Evolutionary conservation across 495 filamentous ascomycete species (phyloP), one percentile per base, ranked within the genome.

Genomic region (Pyrenula aspistea): DNA sequence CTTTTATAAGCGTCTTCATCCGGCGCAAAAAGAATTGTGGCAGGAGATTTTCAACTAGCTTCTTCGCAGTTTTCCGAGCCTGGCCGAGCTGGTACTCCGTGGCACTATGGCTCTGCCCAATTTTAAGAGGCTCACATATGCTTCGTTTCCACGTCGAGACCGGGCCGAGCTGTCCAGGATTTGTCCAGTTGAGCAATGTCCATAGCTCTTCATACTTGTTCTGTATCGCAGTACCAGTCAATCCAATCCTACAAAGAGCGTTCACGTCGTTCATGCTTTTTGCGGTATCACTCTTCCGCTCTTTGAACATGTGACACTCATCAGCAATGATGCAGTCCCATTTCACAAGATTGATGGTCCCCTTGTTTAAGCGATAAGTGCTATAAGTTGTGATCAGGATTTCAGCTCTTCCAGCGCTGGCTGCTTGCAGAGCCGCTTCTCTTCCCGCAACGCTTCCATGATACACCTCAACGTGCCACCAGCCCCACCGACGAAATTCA

Each of bases 251-350:
- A 63, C 94, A 97, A 22, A 98, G 80, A 10, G 93, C 81, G 63
- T 98, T 98, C 61, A 97, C 76, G 55, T 89, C 78, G 60, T 94
- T 91, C 89, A 98, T 93, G 1, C 89, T 81, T 60, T 86, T 78
- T 0, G 94, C 95, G 4, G 86, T 85, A 52, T 84, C 87, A 0
- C 91, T 86, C 24, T 67, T 76, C 49, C 80, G 73, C 59, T 90
- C 90, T 68, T 97, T 98, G 59, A 97, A 82, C n/a, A 75, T 73
- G 66, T 98, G 93, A 59, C 93, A 96, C 65, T 98, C 93, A 60
- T 98, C 93, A 1, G 93, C 94, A 58, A 98, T 83, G n/a, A 96
- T 87, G 65, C 89, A 93, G 65, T 98, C 93, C 93, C 93, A 98
- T 56, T 85, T 80, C 1, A 97, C 74, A 67, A 84, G 80, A 60